phyloP scores from a whole-genome alignment of 2,329 filamentous ascomycete species.

The Pseudocercospora vitis region DNA sequence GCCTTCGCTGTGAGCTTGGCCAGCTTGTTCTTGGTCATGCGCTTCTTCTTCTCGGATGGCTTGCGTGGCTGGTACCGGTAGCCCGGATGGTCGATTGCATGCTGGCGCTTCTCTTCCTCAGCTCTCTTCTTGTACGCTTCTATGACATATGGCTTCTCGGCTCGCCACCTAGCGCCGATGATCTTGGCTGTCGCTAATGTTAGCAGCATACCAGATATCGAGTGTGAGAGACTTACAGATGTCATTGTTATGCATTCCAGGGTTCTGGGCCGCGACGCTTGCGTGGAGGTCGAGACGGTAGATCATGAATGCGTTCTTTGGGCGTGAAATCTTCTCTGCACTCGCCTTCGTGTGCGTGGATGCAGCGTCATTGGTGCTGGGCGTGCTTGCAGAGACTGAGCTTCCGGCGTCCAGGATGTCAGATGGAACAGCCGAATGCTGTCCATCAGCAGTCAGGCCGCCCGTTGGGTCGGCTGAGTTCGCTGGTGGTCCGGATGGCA shows the following conservation, averaged over 20 bases:
- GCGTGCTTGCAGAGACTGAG: slow-evolving; percentile 9
- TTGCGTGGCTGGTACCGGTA: slow-evolving; percentile 43
- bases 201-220: slow-evolving; percentile 1
- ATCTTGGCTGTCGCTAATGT: slow-evolving; percentile 18
- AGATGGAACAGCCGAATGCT: slow-evolving; percentile 5
- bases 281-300: slow-evolving; percentile 20
- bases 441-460: slow-evolving; percentile 13
- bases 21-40: slow-evolving; percentile 42
- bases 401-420: neutral
- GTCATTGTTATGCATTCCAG: slow-evolving; percentile 23
- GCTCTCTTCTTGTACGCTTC: slow-evolving; percentile 14
- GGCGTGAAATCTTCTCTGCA: slow-evolving; percentile 18
- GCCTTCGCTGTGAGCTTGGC: slow-evolving; percentile 24
- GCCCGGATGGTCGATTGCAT: slow-evolving; percentile 14
- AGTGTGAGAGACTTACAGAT: slow-evolving; percentile 21
- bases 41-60: slow-evolving; percentile 48
- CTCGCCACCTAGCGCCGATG: slow-evolving; percentile 14
- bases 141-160: slow-evolving; percentile 13
- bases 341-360: slow-evolving; percentile 18
- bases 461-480: slow-evolving; percentile 10
- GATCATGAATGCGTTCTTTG: slow-evolving; percentile 25
- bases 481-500: slow-evolving; percentile 12
- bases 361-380: slow-evolving; percentile 13
- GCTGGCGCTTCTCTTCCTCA: slow-evolving; percentile 18
- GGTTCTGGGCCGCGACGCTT: slow-evolving; percentile 14